Evolutionary conservation across 257 asterid genomes (phyloP).

Genomic region (Penstemon barbatus): DNA sequence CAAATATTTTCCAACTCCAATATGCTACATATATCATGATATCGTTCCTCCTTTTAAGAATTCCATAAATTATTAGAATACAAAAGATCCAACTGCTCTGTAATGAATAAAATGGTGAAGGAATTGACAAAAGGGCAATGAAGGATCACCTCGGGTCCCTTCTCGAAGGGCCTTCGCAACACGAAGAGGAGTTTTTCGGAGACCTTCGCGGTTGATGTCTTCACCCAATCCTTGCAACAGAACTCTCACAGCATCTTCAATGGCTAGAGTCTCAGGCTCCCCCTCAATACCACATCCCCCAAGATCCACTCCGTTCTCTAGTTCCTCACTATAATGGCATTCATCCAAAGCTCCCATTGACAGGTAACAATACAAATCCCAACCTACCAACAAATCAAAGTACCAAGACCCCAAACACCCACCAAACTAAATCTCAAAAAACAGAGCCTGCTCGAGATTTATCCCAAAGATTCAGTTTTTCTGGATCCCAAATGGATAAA

Average conservation of each 20-base stretch:
- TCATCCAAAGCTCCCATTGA: slow-evolving; percentile 93
- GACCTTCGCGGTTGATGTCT: slow-evolving; percentile 86
- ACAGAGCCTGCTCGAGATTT: slow-evolving; percentile 28
- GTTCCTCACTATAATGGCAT: slow-evolving; percentile 53
- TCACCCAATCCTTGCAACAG: slow-evolving; percentile 90
- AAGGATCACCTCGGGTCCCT: slow-evolving; percentile 77
- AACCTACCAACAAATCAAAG: slow-evolving; percentile 29
- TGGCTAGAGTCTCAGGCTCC: slow-evolving; percentile 52
- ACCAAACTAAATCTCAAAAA: background rate
- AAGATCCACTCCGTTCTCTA: slow-evolving; percentile 60
- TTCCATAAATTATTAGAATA: background rate
- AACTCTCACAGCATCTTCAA: slow-evolving; percentile 82
- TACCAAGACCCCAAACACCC: slow-evolving; percentile 24
- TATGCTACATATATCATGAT: slow-evolving; percentile 8
- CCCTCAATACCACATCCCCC: slow-evolving; percentile 47
- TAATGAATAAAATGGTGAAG: background rate
- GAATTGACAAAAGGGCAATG: slow-evolving; percentile 9
- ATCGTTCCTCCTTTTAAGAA: slow-evolving; percentile 7
- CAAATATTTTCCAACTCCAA: background rate
- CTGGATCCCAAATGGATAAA: slow-evolving; percentile 35
- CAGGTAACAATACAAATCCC: slow-evolving; percentile 19
- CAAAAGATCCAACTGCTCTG: slow-evolving; percentile 26
- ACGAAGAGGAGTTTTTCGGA: slow-evolving; percentile 79
- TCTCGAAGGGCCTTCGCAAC: slow-evolving; percentile 86
- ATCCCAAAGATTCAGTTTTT: slow-evolving; percentile 41